These are phyloP conservation scores for Taxillus chinensis DNA, from an alignment of 164 flowering plant species.

Conservation along the genomic window DNA sequence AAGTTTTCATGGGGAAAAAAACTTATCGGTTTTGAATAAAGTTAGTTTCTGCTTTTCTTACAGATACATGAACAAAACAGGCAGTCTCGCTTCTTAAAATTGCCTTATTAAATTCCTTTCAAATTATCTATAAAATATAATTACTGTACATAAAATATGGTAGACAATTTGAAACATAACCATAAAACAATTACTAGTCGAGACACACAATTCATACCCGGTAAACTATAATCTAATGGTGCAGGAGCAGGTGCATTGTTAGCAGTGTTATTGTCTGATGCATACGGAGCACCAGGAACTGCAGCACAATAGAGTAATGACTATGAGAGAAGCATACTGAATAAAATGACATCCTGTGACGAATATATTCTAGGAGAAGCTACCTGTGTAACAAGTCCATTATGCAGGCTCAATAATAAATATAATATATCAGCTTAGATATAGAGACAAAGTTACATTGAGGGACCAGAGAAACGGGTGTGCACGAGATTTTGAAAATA, in stretches of 20 bases:
- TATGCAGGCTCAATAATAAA: not conserved
- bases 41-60: no score
- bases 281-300: slow-evolving; percentile 92
- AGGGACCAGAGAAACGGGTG: no score
- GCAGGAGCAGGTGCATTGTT: slow-evolving; percentile 50
- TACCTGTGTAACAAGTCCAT: not conserved
- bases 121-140: no score
- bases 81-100: no score
- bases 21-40: no score
- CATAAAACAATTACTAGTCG: not conserved
- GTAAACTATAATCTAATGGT: slow-evolving; percentile 22
- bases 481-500: no score
- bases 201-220: slow-evolving; percentile 39
- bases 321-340: not conserved
- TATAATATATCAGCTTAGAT: not conserved
- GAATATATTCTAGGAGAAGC: not conserved
- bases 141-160: no score
- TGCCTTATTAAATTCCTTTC: no score
- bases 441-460: no score
- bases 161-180: no score
- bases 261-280: slow-evolving; percentile 26
- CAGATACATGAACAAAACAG: no score
- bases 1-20: not conserved
- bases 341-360: not conserved
- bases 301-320: slow-evolving; percentile 12